A percentile compares a stretch with the other conserved stretches of the same genome.
phyloP scores from a whole-genome alignment of 2,329 filamentous ascomycete species.

The Colletotrichum scovillei region DNA sequence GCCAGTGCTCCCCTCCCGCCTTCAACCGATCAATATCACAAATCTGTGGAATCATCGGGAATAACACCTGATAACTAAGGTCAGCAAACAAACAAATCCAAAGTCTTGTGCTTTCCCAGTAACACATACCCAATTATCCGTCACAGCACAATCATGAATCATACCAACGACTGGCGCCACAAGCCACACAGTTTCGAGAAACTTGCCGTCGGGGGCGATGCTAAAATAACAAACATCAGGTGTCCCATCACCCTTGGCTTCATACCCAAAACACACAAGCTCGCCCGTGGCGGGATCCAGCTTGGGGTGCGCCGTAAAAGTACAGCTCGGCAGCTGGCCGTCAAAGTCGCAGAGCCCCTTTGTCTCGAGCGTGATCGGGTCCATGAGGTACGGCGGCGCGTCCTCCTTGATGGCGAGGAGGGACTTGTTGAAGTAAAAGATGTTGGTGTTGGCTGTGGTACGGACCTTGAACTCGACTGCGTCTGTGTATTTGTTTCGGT shows the following conservation, averaged over 20 bases:
- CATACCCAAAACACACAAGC: slow-evolving; percentile 54
- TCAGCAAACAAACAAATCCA: too few species aligned
- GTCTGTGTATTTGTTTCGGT: slow-evolving; percentile 53
- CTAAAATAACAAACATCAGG: slow-evolving; percentile 50
- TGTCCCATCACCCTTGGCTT: slow-evolving; percentile 53
- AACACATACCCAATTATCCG: slow-evolving; percentile 50
- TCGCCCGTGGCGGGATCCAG: slow-evolving; percentile 53
- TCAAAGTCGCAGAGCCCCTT: slow-evolving; percentile 54
- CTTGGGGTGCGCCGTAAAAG: slow-evolving; percentile 57
- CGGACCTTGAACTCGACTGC: slow-evolving; percentile 44
- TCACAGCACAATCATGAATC: slow-evolving; percentile 56
- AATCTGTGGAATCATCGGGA: slow-evolving; percentile 18
- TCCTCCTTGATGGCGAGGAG: slow-evolving; percentile 62
- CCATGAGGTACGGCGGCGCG: slow-evolving; percentile 52
- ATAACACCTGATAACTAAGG: slow-evolving; percentile 5
- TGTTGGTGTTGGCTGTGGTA: slow-evolving; percentile 61
- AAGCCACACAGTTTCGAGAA: slow-evolving; percentile 47
- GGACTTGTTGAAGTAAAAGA: slow-evolving; percentile 59
- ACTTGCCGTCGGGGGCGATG: slow-evolving; percentile 43
- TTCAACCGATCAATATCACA: slow-evolving; percentile 42
- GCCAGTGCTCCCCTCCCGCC: slow-evolving; percentile 52
- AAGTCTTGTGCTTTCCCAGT: background rate
- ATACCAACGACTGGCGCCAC: slow-evolving; percentile 48
- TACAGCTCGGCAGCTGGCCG: slow-evolving; percentile 50
- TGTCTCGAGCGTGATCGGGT: slow-evolving; percentile 54